phyloP scores from a whole-genome alignment of 2,329 filamentous ascomycete genomes.

The Pseudogymnoascus destructans region DNA sequence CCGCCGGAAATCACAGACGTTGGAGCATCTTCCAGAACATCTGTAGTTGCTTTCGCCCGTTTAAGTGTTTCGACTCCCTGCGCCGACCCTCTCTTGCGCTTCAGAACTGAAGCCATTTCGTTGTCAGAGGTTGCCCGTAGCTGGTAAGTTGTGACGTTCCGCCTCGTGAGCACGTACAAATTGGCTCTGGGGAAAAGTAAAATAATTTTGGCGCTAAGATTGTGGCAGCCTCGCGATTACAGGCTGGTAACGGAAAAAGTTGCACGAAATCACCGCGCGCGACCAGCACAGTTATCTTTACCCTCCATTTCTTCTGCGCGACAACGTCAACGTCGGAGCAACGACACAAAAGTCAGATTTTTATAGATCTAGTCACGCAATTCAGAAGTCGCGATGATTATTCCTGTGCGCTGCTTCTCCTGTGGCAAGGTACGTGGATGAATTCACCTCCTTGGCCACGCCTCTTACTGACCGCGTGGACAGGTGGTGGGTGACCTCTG shows the following conservation, averaged over 20 bases:
- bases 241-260: slow-evolving; percentile 6
- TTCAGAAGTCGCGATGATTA: slow-evolving; percentile 63
- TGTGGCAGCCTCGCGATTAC: slow-evolving; percentile 10
- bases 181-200: slow-evolving; percentile 4
- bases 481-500: slow-evolving; percentile 89
- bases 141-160: slow-evolving; percentile 8
- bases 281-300: background rate
- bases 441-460: background rate
- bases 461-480: slow-evolving; percentile 7
- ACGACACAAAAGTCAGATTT: background rate
- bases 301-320: background rate
- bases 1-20: background rate
- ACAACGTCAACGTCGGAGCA: slow-evolving; percentile 6
- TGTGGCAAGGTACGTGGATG: slow-evolving; percentile 72
- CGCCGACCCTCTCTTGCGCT: slow-evolving; percentile 26
- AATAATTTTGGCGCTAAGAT: slow-evolving; percentile 13
- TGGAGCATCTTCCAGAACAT: slow-evolving; percentile 12
- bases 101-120: slow-evolving; percentile 25
- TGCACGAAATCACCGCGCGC: slow-evolving; percentile 2
- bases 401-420: slow-evolving; percentile 95
- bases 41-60: slow-evolving; percentile 21
- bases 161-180: slow-evolving; percentile 9
- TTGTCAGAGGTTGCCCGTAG: slow-evolving; percentile 21
- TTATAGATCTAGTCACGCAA: slow-evolving; percentile 4
- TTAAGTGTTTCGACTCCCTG: slow-evolving; percentile 23